phyloP scores from a whole-genome alignment of 768 basidiomycete genomes.

The Macrolepiota dolichaula region DNA sequence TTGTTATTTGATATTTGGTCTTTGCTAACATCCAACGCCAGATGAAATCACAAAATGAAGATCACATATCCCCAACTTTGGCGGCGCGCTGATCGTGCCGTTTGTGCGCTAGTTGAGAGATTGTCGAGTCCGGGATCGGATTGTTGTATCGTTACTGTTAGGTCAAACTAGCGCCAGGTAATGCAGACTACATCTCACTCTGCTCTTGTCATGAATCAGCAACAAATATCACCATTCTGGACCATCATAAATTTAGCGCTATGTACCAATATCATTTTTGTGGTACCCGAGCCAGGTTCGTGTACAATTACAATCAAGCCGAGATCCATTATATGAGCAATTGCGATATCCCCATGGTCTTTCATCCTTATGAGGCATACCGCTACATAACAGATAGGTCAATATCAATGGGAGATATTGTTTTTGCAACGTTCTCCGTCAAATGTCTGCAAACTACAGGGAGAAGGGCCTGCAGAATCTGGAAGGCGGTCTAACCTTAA shows the following conservation, averaged over 20 bases:
- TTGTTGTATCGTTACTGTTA: neutral
- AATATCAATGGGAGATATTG: constrained; percentile 33
- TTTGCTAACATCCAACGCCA: neutral
- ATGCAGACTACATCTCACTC: neutral
- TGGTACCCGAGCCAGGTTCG: neutral
- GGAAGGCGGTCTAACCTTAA: too few relatives aligned
- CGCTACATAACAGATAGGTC: constrained; percentile 65
- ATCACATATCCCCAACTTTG: neutral
- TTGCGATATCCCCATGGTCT: neutral
- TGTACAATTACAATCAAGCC: constrained; percentile 21
- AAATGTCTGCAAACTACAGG: too few relatives aligned
- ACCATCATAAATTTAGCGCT: neutral
- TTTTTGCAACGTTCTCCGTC: too few relatives aligned
- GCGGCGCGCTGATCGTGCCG: neutral
- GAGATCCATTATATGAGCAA: constrained; percentile 2
- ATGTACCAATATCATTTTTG: neutral
- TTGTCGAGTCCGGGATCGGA: neutral
- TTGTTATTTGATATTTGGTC: neutral
- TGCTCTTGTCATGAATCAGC: neutral
- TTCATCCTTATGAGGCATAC: constrained; percentile 43
- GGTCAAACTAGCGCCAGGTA: neutral
- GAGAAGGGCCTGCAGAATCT: too few relatives aligned
- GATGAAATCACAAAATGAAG: neutral
- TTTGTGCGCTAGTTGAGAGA: neutral
- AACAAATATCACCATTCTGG: neutral